phyloP scores from a whole-genome alignment of 2,329 filamentous ascomycete genomes.

The Colletotrichum sp. region DNA sequence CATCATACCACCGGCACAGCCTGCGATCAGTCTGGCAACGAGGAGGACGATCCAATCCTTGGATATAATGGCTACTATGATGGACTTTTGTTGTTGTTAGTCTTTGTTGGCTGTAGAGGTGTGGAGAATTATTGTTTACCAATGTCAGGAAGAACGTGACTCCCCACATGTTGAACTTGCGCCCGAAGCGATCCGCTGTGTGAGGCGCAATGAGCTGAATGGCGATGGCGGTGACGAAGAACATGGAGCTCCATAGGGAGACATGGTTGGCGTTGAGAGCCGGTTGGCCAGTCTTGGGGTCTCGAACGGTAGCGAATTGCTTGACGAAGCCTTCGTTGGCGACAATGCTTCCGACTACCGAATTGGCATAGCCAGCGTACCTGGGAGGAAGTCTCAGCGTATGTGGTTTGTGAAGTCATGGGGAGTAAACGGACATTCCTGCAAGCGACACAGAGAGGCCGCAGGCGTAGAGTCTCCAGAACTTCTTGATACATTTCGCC shows the following conservation, averaged over 20 bases:
- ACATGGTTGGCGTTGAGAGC: neutral
- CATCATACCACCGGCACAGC: neutral
- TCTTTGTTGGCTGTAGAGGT: neutral
- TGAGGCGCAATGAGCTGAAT: fast-evolving
- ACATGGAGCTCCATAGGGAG: neutral
- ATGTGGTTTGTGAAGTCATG: neutral
- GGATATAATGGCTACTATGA: neutral
- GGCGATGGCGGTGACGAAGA: neutral
- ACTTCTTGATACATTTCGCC: neutral
- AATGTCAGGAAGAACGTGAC: neutral
- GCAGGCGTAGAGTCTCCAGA: conserved; percentile 1
- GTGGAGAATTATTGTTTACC: neutral
- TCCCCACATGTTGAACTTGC: neutral
- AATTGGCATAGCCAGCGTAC: neutral
- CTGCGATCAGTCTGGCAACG: neutral
- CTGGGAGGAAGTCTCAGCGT: neutral
- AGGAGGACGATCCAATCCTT: neutral
- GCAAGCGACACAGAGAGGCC: neutral
- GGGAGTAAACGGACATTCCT: neutral
- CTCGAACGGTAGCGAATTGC: conserved; percentile 1
- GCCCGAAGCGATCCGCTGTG: neutral
- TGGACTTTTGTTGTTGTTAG: neutral
- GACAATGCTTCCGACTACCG: neutral
- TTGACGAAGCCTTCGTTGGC: conserved; percentile 5
- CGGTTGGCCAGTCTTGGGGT: neutral